Evolutionary conservation across 2,329 filamentous ascomycete genomes (phyloP), one percentile per base, ranked within the genome.

Genomic region (Camillea tinctor): DNA sequence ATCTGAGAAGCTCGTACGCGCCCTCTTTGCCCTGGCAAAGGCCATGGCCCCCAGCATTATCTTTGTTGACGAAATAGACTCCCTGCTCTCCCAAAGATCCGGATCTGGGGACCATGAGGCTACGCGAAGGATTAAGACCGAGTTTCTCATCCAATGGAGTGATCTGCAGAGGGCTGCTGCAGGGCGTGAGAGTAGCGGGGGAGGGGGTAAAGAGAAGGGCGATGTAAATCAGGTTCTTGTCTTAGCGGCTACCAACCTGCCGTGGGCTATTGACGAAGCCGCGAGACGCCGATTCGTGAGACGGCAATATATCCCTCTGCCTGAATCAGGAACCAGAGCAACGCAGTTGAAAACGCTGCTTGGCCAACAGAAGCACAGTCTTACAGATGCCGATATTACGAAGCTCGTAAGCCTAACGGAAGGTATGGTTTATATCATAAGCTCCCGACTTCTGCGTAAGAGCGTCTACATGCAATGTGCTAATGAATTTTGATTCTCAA

Each of bases 21-120:
- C 95, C 3, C 80, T 99, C 0, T 99, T 99, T 73, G 86, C 87
- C 0, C 79, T 98, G n/a, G 93, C 95, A 4, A 96, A 96, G 73
- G 83, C 87, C 40, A 82, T 98, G 51, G 93, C 95, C 0, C 95
- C 95, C 0, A 95, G 91, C 62, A 98, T 99, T 73, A 98, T 99
- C 60, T 99, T 99, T 68, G 93, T 99, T 4, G 95, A 99, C 70
- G 95, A 99, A 73, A 99, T 99, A 64, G 95, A 99, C 74, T 97
- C 93, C 0, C 79, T 99, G 0, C 82, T 99, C 0, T 96, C 93
- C 0, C 87, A 93, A 17, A 84, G 95, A 55, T 91, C 90, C 6
- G 91, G 92, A 0, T 88, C 88, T 2, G 89, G 91, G 1, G 95
- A 98, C 71, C 91, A 98, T 69, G 95, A 99, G 76, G 92, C 95